Percentiles rank a stretch among this genome's conserved stretches.
phyloP scores from a whole-genome alignment of 228 moss, liverwort and hornwort genomes.

The Sphagnum magellanicum region DNA sequence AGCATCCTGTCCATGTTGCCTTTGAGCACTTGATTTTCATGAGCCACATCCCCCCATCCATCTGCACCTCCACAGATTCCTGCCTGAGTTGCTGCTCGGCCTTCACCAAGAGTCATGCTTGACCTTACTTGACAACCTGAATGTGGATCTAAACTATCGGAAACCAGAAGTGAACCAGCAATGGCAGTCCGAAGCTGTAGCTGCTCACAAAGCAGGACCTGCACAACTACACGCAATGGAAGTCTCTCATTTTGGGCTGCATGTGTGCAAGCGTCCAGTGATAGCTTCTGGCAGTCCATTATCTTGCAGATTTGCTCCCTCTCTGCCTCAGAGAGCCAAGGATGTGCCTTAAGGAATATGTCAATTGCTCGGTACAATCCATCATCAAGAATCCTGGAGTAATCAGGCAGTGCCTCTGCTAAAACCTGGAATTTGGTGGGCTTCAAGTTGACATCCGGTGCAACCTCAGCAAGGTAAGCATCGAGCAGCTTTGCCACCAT shows the following conservation, averaged over 20 bases:
- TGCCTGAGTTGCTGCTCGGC: conserved; percentile 11
- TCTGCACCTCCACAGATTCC: conserved; percentile 34
- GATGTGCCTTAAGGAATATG: conserved; percentile 93
- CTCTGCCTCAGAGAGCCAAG: conserved; percentile 85
- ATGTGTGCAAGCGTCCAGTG: conserved; percentile 92
- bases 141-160: conserved; percentile 42
- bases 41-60: conserved; percentile 60
- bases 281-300: conserved; percentile 97
- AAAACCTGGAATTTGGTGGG: conserved; percentile 74
- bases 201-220: conserved; percentile 96
- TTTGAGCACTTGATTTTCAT: conserved; percentile 67
- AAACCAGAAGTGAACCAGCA: conserved; percentile 79
- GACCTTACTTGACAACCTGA: conserved; percentile 41
- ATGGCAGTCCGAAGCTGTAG: conserved; percentile 89
- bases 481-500: conserved; percentile 87
- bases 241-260: conserved; percentile 93
- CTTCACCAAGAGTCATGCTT: conserved; percentile 23
- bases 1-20: conserved; percentile 90
- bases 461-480: conserved; percentile 92
- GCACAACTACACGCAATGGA: conserved; percentile 86
- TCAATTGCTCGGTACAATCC: conserved; percentile 92
- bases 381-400: conserved; percentile 73
- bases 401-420: conserved; percentile 78
- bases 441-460: conserved; percentile 89
- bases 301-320: conserved; percentile 74